phyloP scores from a whole-genome alignment of 139 green algal genomes.

The Micractinium sp. region DNA sequence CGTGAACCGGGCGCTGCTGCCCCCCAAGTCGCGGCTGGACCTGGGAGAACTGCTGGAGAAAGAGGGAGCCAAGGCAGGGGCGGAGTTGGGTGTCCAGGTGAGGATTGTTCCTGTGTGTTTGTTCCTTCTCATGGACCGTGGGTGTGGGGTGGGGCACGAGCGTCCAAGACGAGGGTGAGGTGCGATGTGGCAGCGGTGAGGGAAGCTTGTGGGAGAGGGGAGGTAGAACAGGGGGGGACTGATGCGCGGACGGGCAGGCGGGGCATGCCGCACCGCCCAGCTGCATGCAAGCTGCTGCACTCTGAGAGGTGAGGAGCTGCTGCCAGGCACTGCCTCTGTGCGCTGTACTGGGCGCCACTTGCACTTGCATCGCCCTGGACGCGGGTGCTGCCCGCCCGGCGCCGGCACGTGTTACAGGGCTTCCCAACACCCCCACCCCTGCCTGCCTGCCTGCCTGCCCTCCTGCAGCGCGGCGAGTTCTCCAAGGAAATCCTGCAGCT shows the following conservation, averaged over 20 bases:
- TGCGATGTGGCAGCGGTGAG: neutral
- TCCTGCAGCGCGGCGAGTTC: neutral
- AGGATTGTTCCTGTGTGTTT: neutral
- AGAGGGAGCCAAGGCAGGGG: neutral
- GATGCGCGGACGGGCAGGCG: too few relatives aligned
- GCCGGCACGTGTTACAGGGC: neutral
- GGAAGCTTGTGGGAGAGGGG: neutral
- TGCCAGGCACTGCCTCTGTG: too few relatives aligned
- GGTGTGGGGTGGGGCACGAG: neutral
- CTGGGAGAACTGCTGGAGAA: neutral
- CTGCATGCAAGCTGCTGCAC: too few relatives aligned
- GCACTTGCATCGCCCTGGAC: neutral
- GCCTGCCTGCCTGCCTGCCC: neutral
- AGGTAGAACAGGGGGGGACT: too few relatives aligned
- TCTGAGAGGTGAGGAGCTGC: too few relatives aligned
- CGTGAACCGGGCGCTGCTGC: neutral
- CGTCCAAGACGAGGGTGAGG: neutral
- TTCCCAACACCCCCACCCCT: too few relatives aligned
- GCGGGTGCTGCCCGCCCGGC: too few relatives aligned
- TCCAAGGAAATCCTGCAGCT: neutral
- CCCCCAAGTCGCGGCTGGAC: neutral
- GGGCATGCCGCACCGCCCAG: too few relatives aligned
- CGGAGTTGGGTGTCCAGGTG: neutral
- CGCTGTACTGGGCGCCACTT: neutral
- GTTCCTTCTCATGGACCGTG: neutral